Base-by-base conservation (phyloP, 208 protist genomes). In the Endotrypanum monterogeii region DNA sequence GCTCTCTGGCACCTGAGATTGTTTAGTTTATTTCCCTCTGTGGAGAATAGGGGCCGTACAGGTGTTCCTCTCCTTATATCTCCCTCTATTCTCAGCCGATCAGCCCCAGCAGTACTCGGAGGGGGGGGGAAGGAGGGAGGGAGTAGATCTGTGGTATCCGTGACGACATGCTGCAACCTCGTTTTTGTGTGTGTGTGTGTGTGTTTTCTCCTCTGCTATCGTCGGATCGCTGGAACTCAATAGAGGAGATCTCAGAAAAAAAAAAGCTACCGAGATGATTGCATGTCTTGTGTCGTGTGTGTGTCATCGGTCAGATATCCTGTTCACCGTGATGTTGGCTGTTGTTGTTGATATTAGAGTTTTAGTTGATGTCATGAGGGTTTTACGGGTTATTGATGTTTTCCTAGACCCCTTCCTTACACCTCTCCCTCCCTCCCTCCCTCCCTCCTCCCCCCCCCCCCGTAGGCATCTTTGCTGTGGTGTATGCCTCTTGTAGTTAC, bases 141-240 rank as follows among this genome's bases (percentile, higher is more conserved):
- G 7, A 46, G 37, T 11, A 23, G 39, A 28, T 52, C 61, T 18
- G 20, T 25, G 2, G 12, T 35, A 9, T 3, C 51, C 39, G n/a
- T 35, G 61, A 51, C 23, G 60, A 11, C 28, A 50, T 51, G 28
- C 54, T 39, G n/a, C 12, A 65, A n/a, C 51, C 39, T 54, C 32
- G 57, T 25, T 37, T 11, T 71, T 58, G n/a, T n/a, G n/a, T n/a
- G n/a, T n/a, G n/a, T 55, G 48, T 69, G 30, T n/a, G 46, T 67
- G 52, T 67, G 35, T 37, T 25, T 39, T 25, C 44, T 55, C 7
- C n/a, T 61, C 50, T n/a, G n/a, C n/a, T n/a, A n/a, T n/a, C n/a
- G n/a, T n/a, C n/a, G n/a, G n/a, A n/a, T n/a, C n/a, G n/a, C n/a
- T n/a, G n/a, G n/a, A n/a, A n/a, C n/a, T n/a, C n/a, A n/a, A n/a